These are phyloP conservation scores for Litsea cubeba DNA, from an alignment of 164 flowering plant species.

Conservation along the genomic window DNA sequence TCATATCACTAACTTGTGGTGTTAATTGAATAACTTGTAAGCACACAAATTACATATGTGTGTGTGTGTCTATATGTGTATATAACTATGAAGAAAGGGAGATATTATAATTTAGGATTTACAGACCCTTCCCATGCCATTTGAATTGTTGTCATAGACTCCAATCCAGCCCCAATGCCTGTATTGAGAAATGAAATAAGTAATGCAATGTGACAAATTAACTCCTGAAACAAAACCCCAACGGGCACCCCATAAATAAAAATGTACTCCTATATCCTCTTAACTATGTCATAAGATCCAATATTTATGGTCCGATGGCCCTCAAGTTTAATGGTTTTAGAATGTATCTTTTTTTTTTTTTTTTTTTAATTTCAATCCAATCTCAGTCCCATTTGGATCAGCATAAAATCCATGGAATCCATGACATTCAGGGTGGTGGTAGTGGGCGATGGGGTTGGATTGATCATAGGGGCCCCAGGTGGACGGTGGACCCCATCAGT, in stretches of 20 bases:
- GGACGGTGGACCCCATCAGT: too few species aligned
- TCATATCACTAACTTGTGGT: slow-evolving; percentile 39
- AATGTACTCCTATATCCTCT: neutral
- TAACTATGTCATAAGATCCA: slow-evolving; percentile 96
- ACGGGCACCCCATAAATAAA: neutral
- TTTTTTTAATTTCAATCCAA: too few species aligned
- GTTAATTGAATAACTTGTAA: neutral
- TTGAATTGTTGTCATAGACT: slow-evolving; percentile 74
- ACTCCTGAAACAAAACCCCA: neutral
- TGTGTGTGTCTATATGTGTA: too few species aligned
- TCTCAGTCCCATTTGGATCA: too few species aligned
- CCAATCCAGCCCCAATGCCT: slow-evolving; percentile 98
- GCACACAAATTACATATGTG: neutral
- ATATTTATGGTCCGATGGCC: slow-evolving; percentile 51
- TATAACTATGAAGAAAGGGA: too few species aligned
- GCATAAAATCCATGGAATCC: too few species aligned
- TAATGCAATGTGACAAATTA: neutral
- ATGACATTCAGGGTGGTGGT: too few species aligned
- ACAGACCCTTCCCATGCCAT: slow-evolving; percentile 67
- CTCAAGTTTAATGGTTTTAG: too few species aligned
- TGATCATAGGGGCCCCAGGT: too few species aligned
- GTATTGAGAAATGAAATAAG: slow-evolving; percentile 1
- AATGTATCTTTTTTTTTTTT: too few species aligned
- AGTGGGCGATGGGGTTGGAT: too few species aligned
- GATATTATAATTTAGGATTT: slow-evolving; percentile 63